Percentiles rank a stretch among this genome's conserved stretches.
Conservation (phyloP, 2,329 filamentous ascomycete species). For the Basipetospora sp. region DNA sequence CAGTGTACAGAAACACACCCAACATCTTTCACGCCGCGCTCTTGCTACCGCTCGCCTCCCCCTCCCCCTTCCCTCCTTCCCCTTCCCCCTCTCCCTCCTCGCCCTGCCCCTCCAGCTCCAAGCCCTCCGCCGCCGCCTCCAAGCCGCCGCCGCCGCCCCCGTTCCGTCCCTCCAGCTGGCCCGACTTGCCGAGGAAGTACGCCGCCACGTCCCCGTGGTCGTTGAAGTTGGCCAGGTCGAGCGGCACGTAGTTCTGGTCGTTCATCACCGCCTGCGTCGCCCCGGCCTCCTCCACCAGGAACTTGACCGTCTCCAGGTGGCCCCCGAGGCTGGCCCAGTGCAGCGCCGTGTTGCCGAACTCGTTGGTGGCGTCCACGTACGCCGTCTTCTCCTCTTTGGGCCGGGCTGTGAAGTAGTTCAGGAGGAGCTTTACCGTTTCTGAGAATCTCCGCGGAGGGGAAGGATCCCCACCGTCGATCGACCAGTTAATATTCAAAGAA, state of each 20-base stretch:
- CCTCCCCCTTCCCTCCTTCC: conserved; percentile 1
- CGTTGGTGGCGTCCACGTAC: conserved; percentile 57
- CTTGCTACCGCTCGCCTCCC: conserved; percentile 1
- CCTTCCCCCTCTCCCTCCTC: conserved; percentile 9
- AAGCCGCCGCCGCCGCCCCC: conserved; percentile 12
- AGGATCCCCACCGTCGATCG: background rate
- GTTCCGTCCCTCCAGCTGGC: conserved; percentile 27
- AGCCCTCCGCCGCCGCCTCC: conserved; percentile 19
- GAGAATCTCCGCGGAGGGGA: background rate
- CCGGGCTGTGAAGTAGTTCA: conserved; percentile 27
- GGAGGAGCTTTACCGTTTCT: conserved; percentile 31
- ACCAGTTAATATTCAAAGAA: no score
- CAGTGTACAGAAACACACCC: no score
- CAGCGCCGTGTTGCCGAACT: conserved; percentile 74
- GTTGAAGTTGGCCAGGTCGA: conserved; percentile 59
- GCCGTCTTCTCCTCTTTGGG: conserved; percentile 26
- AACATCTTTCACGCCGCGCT: no score
- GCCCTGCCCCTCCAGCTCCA: conserved; percentile 25
- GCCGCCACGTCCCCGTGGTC: conserved; percentile 52
- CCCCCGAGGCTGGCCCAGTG: conserved; percentile 92
- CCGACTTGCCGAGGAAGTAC: conserved; percentile 36
- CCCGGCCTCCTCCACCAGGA: conserved; percentile 53
- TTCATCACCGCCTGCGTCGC: conserved; percentile 70
- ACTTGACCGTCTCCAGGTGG: conserved; percentile 65
- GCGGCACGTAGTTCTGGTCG: conserved; percentile 65